A percentile compares a stretch with the other conserved stretches of the same genome.
Conservation (phyloP, 139 green algal genomes). For the Chlorella sorokiniana region DNA sequence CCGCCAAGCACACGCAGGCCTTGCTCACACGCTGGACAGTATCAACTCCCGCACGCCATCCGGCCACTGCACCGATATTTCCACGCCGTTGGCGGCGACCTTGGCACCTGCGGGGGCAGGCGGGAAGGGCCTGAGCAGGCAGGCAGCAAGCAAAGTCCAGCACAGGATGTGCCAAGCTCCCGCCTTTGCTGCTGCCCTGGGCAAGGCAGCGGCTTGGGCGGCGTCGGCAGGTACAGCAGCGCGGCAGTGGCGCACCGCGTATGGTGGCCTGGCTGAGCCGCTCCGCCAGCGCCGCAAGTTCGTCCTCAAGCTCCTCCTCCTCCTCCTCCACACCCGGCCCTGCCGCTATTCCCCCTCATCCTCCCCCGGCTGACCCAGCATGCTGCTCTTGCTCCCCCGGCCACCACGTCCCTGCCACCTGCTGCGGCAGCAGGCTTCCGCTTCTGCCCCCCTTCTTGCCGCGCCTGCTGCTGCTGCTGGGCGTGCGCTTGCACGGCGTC, state of each 20-base stretch:
- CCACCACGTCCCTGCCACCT: not conserved
- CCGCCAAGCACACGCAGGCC: not conserved
- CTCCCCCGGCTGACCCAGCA: not conserved
- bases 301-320: not conserved
- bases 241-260: not conserved
- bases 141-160: too few relatives aligned
- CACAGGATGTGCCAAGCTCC: not conserved
- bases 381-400: not conserved
- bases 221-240: too few relatives aligned
- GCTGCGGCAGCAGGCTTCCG: not conserved
- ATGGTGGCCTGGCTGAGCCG: not conserved
- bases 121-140: not conserved
- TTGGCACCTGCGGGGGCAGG: conserved; percentile 26
- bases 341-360: not conserved
- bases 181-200: too few relatives aligned
- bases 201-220: too few relatives aligned
- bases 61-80: conserved; percentile 34
- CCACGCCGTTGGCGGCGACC: not conserved
- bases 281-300: not conserved
- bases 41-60: not conserved
- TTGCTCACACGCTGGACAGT: not conserved
- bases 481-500: not conserved
- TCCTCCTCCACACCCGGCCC: not conserved
- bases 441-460: not conserved
- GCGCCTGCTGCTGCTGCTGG: not conserved